Evolutionary conservation across 2,329 filamentous ascomycete species (phyloP).

Genomic region (Cercospora nicotianae): DNA sequence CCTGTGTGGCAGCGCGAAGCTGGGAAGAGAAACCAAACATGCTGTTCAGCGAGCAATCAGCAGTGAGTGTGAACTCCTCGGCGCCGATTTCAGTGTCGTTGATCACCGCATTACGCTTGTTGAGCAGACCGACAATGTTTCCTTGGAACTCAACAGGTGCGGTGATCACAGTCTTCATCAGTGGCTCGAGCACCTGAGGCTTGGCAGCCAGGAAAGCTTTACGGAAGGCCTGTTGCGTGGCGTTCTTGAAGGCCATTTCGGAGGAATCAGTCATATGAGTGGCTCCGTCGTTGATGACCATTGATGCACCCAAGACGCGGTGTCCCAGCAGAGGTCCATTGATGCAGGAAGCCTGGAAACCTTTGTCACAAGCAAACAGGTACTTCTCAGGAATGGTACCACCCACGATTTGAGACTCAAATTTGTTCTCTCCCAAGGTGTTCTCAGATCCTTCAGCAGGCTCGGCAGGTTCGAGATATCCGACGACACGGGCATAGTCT

Average conservation of each 20-base stretch:
- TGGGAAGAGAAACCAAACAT: conserved; percentile 98
- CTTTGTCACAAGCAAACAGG: conserved; percentile 90
- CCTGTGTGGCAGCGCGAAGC: conserved; percentile 88
- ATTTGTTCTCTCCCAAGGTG: conserved; percentile 70
- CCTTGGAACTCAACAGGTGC: conserved; percentile 97
- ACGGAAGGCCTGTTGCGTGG: conserved; percentile 93
- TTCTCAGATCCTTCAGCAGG: conserved; percentile 41
- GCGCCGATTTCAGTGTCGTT: conserved; percentile 91
- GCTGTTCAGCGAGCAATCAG: conserved; percentile 88
- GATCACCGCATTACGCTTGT: conserved; percentile 94
- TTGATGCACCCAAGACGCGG: conserved; percentile 81
- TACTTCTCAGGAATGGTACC: conserved; percentile 95
- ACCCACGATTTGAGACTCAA: conserved; percentile 83
- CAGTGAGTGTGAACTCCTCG: conserved; percentile 90
- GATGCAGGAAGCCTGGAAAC: conserved; percentile 77
- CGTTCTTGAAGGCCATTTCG: conserved; percentile 92
- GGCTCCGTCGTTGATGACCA: conserved; percentile 94
- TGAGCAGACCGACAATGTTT: conserved; percentile 88
- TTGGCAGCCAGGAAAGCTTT: conserved; percentile 82
- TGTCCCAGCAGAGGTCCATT: conserved; percentile 92
- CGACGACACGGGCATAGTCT: conserved; percentile 89
- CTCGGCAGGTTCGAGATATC: conserved; percentile 80
- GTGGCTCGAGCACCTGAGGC: conserved; percentile 84
- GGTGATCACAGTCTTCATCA: conserved; percentile 98
- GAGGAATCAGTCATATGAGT: conserved; percentile 98